phyloP scores from a whole-genome alignment of 805 yeast species.

The Ogataea nitratoaversa region DNA sequence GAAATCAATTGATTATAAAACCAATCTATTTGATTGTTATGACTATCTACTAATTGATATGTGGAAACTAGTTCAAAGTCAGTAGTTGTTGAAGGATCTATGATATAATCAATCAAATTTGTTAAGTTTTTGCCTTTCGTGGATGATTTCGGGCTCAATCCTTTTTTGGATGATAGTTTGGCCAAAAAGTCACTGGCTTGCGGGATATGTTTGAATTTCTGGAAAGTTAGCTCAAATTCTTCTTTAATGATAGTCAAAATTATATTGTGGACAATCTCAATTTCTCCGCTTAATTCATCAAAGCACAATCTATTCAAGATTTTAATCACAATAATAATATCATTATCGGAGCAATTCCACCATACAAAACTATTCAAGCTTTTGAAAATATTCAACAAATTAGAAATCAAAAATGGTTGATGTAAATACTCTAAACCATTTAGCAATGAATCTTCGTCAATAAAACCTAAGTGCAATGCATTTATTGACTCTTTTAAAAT shows the following conservation, averaged over 20 bases:
- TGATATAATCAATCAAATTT: conserved; percentile 8
- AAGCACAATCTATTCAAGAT: conserved; percentile 19
- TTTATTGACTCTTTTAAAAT: conserved; percentile 68
- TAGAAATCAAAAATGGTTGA: conserved; percentile 68
- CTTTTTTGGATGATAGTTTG: conserved; percentile 7
- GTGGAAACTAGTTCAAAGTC: conserved; percentile 22
- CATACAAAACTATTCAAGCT: conserved; percentile 17
- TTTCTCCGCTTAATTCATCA: conserved; percentile 18
- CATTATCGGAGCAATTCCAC: conserved; percentile 8
- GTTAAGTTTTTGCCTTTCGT: conserved; percentile 1
- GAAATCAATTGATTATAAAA: conserved; percentile 18
- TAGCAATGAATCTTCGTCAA: conserved; percentile 55
- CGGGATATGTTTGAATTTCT: conserved; percentile 4
- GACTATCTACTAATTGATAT: conserved; percentile 12
- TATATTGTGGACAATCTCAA: conserved; percentile 14
- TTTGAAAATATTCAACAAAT: conserved; percentile 43
- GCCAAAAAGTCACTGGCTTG: conserved; percentile 7
- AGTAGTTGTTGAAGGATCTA: conserved; percentile 5
- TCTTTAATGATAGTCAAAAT: conserved; percentile 15
- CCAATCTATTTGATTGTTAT: conserved; percentile 18
- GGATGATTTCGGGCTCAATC: conserved; percentile 2
- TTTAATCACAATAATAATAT: conserved; percentile 9
- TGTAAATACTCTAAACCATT: conserved; percentile 85
- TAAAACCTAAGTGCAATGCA: conserved; percentile 51
- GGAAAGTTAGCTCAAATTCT: conserved; percentile 8